Evolutionary conservation across 2,329 filamentous ascomycete species (phyloP).

Genomic region (Tolypocladium tropicale): DNA sequence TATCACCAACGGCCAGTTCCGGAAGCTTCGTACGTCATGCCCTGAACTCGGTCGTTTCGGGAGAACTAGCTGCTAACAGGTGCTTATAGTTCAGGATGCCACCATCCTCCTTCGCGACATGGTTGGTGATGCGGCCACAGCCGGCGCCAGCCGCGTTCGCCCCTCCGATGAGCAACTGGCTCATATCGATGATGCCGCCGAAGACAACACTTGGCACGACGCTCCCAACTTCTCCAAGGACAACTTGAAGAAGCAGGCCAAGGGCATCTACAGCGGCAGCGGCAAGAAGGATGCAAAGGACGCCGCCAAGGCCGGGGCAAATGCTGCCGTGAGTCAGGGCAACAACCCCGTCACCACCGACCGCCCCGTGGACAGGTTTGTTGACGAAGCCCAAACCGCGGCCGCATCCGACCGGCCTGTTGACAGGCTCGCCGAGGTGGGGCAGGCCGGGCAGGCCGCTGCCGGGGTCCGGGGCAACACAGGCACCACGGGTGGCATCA

Average conservation of each 20-base stretch:
- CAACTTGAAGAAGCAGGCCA: slow-evolving; percentile 57
- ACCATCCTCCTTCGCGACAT: slow-evolving; percentile 78
- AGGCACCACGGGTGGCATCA: background rate
- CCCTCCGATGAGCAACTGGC: slow-evolving; percentile 67
- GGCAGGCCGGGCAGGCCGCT: slow-evolving; percentile 46
- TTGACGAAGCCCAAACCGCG: background rate
- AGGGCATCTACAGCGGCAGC: slow-evolving; percentile 47
- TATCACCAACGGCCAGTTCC: slow-evolving; percentile 93
- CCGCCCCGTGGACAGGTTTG: no score
- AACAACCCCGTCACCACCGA: background rate
- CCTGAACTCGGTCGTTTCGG: background rate
- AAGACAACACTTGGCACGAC: slow-evolving; percentile 92
- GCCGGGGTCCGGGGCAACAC: slow-evolving; percentile 33
- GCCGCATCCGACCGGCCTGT: background rate
- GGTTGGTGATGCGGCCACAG: slow-evolving; percentile 77
- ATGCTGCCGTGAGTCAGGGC: slow-evolving; percentile 41
- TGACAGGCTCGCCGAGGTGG: background rate
- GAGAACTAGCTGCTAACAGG: slow-evolving; percentile 7
- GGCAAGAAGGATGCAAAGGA: slow-evolving; percentile 49
- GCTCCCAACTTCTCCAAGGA: slow-evolving; percentile 65
- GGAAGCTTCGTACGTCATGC: slow-evolving; percentile 65
- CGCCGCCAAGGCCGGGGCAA: slow-evolving; percentile 45
- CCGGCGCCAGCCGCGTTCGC: slow-evolving; percentile 63
- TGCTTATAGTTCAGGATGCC: slow-evolving; percentile 57
- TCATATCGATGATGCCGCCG: slow-evolving; percentile 73